These are phyloP conservation scores for Erysimum cheiranthoides DNA, from an alignment of 345 rosid genomes.

Conservation along the genomic window DNA sequence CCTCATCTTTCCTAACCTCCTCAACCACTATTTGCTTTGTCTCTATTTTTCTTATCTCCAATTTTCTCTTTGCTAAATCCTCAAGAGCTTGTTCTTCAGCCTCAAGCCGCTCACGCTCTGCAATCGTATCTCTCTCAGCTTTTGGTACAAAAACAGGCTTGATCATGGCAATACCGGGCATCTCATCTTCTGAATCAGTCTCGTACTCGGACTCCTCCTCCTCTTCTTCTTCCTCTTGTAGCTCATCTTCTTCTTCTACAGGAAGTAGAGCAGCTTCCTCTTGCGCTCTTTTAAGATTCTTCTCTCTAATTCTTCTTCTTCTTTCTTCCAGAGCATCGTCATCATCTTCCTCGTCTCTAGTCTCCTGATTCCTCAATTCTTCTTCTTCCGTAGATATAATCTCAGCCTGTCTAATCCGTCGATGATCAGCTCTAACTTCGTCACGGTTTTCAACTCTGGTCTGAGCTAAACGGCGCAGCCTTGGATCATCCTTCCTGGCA, in stretches of 20 bases:
- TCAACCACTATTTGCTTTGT: constrained; percentile 73
- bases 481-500: constrained; percentile 61
- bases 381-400: constrained; percentile 69
- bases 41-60: constrained; percentile 65
- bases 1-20: constrained; percentile 70
- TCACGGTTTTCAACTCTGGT: constrained; percentile 64
- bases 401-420: constrained; percentile 69
- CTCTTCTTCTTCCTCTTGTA: constrained; percentile 70
- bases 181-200: constrained; percentile 77
- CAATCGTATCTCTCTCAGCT: constrained; percentile 72
- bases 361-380: constrained; percentile 54
- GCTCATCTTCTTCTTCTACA: constrained; percentile 73
- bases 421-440: constrained; percentile 73
- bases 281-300: constrained; percentile 55
- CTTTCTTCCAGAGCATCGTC: constrained; percentile 68
- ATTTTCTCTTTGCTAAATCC: constrained; percentile 64
- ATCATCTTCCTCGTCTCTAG: constrained; percentile 61
- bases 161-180: constrained; percentile 61
- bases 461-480: constrained; percentile 76
- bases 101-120: constrained; percentile 71
- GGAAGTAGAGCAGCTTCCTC: constrained; percentile 63
- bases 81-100: constrained; percentile 69
- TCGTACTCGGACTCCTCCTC: constrained; percentile 75
- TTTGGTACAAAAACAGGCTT: constrained; percentile 78
- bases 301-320: constrained; percentile 64